phyloP scores from a whole-genome alignment of 768 basidiomycete species.

The Macrocybe gigantea region DNA sequence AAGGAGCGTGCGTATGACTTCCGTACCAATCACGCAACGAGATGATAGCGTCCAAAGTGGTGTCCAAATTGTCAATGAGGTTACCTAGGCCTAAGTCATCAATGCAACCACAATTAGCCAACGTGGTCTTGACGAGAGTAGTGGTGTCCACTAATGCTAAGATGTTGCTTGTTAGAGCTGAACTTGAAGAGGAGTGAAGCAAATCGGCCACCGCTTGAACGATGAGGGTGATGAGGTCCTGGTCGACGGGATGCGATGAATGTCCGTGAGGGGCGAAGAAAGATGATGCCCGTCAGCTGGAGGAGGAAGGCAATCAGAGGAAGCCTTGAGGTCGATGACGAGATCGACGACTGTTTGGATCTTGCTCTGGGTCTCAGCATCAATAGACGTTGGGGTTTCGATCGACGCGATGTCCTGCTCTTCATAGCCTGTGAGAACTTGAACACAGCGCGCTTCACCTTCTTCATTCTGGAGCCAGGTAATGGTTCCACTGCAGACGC shows the following conservation, averaged over 20 bases:
- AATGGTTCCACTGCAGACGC: slow-evolving; percentile 4
- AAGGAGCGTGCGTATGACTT: too few relatives aligned
- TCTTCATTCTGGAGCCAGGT: slow-evolving; percentile 12
- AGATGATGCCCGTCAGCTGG: not conserved
- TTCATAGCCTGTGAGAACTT: not conserved
- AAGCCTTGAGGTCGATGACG: slow-evolving; percentile 13
- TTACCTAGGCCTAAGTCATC: slow-evolving; percentile 8
- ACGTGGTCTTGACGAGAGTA: not conserved
- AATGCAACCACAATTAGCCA: slow-evolving; percentile 11
- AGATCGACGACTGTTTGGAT: slow-evolving; percentile 13
- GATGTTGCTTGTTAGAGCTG: not conserved
- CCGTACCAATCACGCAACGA: slow-evolving; percentile 7
- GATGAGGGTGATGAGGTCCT: slow-evolving; percentile 7
- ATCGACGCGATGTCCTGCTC: slow-evolving; percentile 4
- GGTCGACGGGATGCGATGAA: slow-evolving; percentile 4
- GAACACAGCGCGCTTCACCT: slow-evolving; percentile 4
- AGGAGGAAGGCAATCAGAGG: slow-evolving; percentile 2
- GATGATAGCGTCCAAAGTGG: slow-evolving; percentile 4
- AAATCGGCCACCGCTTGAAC: slow-evolving; percentile 3
- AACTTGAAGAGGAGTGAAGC: too few relatives aligned
- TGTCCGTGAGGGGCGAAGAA: slow-evolving; percentile 1
- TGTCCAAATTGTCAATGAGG: slow-evolving; percentile 7
- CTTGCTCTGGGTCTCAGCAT: slow-evolving; percentile 11
- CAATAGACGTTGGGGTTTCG: slow-evolving; percentile 3
- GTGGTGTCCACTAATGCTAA: slow-evolving; percentile 6